Base-by-base conservation (phyloP, 129 eudicot genomes). In the Sambucus nigra region DNA sequence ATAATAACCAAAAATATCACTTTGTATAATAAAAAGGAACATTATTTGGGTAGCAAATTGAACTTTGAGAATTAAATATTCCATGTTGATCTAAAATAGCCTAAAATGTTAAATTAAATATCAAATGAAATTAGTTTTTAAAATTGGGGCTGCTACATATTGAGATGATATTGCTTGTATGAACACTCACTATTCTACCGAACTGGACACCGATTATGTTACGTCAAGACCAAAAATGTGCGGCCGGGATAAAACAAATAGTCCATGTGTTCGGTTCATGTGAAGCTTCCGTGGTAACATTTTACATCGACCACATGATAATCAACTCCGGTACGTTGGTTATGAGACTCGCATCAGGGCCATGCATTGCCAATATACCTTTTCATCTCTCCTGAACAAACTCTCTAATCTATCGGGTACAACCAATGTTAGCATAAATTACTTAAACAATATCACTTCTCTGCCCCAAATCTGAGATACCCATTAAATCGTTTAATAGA, bases 241-340 rank as follows among this genome's bases (percentile, higher is more conserved):
- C 33, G 63, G 65, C 24, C 59, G 58, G 66, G 76, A 73, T 27
- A 79, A 61, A 39, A 48, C 65, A n/a, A 28, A 65, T 23, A 82
- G 64, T 25, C 75, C 71, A 20, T 82, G 80, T 5, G 60, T 79
- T 17, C 82, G 97, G 16, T 77, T 89, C 75, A 84, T 89, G 97
- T 84, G 93, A 61, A 89, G 97, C 57, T 89, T 81, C 60, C 95
- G 97, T 2, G 97, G 97, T 27, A 89, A 81, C 51, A 89, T 89
- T 66, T 71, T 80, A 56, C 97, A 88, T 47, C 84, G 97, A 5
- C 97, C 95, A 16, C 97, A 81, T 60, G 97, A 89, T 67, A 81
- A 84, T 65, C 97, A 89, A 39, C 95, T 89, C 77, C 86, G 97
- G 23, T 89, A 89, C 64, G 83, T 89, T 33, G 97, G 97, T 23